Percentiles rank a stretch among this genome's conserved stretches.
These are phyloP conservation scores for Datisca glomerata DNA, from an alignment of 306 rosid species.

Conservation along the genomic window DNA sequence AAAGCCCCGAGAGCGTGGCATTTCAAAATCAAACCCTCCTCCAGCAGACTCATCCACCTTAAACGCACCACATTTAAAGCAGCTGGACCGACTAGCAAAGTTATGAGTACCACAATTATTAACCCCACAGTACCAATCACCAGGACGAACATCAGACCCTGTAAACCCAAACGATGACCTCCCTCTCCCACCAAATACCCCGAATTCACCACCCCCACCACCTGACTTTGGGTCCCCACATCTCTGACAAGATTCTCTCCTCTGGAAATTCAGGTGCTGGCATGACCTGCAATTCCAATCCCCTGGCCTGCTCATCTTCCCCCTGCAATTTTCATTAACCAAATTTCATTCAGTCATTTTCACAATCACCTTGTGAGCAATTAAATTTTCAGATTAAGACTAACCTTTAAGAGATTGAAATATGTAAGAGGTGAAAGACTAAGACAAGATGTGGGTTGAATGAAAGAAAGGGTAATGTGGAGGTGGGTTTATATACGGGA, in stretches of 20 bases:
- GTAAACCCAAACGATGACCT: conserved; percentile 53
- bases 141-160: conserved; percentile 83
- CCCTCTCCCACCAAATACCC: conserved; percentile 37
- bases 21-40: conserved; percentile 16
- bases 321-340: neutral
- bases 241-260: conserved; percentile 91
- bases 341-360: neutral
- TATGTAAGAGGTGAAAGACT: conserved; percentile 21
- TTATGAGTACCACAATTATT: conserved; percentile 80
- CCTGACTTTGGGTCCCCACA: conserved; percentile 73
- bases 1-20: conserved; percentile 14
- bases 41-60: conserved; percentile 58
- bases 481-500: conserved; percentile 47
- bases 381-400: neutral
- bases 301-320: conserved; percentile 85
- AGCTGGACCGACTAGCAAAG: conserved; percentile 89
- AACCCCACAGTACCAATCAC: conserved; percentile 85
- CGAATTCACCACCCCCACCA: conserved; percentile 31
- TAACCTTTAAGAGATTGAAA: neutral
- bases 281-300: conserved; percentile 98
- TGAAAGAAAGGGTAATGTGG: conserved; percentile 30
- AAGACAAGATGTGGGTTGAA: conserved; percentile 26
- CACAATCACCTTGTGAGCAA: neutral
- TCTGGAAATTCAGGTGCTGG: conserved; percentile 92
- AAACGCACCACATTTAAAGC: conserved; percentile 95